Conservation (phyloP, 805 yeast species). For the Pichia manshurica region DNA sequence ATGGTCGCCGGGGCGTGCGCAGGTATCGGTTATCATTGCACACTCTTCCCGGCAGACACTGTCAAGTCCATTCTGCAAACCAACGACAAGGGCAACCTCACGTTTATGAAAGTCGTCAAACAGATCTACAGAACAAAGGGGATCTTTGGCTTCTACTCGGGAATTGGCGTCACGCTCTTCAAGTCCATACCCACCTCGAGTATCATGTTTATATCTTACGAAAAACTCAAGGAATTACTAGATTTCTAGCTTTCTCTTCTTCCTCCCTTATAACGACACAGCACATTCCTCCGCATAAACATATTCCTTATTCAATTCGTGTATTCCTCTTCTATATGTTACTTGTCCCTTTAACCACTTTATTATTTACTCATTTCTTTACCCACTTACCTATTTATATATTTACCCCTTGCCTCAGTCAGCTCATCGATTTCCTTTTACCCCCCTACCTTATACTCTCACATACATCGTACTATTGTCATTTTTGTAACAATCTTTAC, state of each 20-base stretch:
- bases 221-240: conserved; percentile 41
- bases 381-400: too few species aligned
- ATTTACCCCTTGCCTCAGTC: too few species aligned
- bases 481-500: too few species aligned
- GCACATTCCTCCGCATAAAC: not conserved
- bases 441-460: too few species aligned
- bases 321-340: not conserved
- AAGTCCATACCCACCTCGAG: conserved; percentile 92
- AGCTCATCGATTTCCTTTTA: too few species aligned
- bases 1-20: conserved; percentile 80
- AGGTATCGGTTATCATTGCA: conserved; percentile 73
- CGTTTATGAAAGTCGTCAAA: conserved; percentile 34
- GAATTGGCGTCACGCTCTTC: conserved; percentile 72
- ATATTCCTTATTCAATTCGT: not conserved
- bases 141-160: conserved; percentile 67
- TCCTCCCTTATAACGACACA: not conserved
- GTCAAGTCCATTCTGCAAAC: conserved; percentile 84
- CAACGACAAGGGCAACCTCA: conserved; percentile 17
- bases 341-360: not conserved
- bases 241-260: conserved; percentile 3
- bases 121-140: conserved; percentile 51
- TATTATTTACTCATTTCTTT: too few species aligned
- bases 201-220: conserved; percentile 75
- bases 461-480: too few species aligned
- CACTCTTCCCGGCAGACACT: conserved; percentile 86